Conservation (phyloP, 108 stramenopile species). For the Discostella pseudostelligera region DNA sequence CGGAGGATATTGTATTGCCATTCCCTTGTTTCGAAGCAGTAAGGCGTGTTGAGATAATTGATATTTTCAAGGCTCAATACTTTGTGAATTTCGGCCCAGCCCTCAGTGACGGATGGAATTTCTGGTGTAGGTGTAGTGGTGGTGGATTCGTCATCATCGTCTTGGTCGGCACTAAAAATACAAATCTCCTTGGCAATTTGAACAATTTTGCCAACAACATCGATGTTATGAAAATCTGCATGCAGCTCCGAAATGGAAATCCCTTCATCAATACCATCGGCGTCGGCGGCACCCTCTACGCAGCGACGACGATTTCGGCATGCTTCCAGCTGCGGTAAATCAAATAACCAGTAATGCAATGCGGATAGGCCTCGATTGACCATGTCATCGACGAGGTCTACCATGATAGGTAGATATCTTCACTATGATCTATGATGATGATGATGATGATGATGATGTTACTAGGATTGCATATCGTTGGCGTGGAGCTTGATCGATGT, state of each 20-base stretch:
- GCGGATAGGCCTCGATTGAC: too few species aligned
- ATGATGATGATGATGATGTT: too few species aligned
- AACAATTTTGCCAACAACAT: slow-evolving; percentile 18
- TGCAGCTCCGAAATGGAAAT: slow-evolving; percentile 1
- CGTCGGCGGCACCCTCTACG: background rate
- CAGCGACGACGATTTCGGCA: too few species aligned
- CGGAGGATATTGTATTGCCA: slow-evolving; percentile 21
- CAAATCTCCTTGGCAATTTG: slow-evolving; percentile 34
- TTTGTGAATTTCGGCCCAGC: slow-evolving; percentile 16
- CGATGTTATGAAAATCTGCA: slow-evolving; percentile 14
- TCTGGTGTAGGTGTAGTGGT: slow-evolving; percentile 1
- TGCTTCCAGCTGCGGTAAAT: too few species aligned
- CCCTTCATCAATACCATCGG: background rate
- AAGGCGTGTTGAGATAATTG: background rate
- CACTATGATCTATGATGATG: too few species aligned
- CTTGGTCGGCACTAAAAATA: too few species aligned
- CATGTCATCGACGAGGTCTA: too few species aligned
- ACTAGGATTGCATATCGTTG: too few species aligned
- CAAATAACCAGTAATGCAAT: too few species aligned
- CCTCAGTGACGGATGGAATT: slow-evolving; percentile 18
- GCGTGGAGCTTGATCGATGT: too few species aligned
- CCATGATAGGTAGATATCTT: too few species aligned
- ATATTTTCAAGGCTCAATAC: background rate
- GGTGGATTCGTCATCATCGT: slow-evolving; percentile 6
- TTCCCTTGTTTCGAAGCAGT: slow-evolving; percentile 12